These are phyloP conservation scores for Suillus alpinus DNA, from an alignment of 768 basidiomycete genomes.

Conservation along the genomic window DNA sequence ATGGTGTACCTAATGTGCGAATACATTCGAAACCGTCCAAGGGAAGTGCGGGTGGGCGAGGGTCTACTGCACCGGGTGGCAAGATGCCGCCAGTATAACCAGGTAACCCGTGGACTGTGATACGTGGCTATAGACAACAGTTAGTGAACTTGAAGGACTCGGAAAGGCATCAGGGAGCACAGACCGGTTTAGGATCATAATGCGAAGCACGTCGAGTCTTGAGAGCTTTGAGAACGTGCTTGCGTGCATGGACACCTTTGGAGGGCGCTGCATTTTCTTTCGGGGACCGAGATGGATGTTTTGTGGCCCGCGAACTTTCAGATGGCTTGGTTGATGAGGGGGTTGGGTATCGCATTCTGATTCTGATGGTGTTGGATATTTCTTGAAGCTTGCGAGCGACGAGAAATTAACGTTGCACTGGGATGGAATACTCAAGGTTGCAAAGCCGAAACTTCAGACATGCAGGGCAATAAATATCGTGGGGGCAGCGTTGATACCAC, in stretches of 20 bases:
- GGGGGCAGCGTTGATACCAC: neutral
- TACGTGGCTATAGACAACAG: conserved; percentile 16
- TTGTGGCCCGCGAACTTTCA: conserved; percentile 7
- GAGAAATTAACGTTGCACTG: neutral
- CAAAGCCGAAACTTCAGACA: neutral
- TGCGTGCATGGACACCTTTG: conserved; percentile 8
- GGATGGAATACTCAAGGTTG: neutral
- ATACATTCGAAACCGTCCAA: conserved; percentile 42
- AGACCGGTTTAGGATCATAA: neutral
- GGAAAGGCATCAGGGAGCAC: neutral
- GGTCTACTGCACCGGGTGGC: conserved; percentile 26
- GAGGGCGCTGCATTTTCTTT: conserved; percentile 2
- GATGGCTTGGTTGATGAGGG: conserved; percentile 8
- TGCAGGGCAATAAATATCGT: neutral
- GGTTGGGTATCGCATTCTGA: conserved; percentile 6
- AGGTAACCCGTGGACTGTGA: conserved; percentile 10
- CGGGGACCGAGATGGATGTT: conserved; percentile 13
- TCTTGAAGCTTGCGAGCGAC: neutral
- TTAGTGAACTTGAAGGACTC: neutral
- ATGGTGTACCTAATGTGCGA: conserved; percentile 35
- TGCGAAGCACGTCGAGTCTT: neutral
- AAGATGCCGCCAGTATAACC: conserved; percentile 10
- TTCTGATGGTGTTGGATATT: neutral
- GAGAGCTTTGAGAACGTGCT: conserved; percentile 12
- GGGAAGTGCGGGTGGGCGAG: conserved; percentile 35